A percentile compares a stretch with the other conserved stretches of the same genome.
phyloP scores from a whole-genome alignment of 192 early-diverging fungal genomes.

The Bifiguratus adelaidae region DNA sequence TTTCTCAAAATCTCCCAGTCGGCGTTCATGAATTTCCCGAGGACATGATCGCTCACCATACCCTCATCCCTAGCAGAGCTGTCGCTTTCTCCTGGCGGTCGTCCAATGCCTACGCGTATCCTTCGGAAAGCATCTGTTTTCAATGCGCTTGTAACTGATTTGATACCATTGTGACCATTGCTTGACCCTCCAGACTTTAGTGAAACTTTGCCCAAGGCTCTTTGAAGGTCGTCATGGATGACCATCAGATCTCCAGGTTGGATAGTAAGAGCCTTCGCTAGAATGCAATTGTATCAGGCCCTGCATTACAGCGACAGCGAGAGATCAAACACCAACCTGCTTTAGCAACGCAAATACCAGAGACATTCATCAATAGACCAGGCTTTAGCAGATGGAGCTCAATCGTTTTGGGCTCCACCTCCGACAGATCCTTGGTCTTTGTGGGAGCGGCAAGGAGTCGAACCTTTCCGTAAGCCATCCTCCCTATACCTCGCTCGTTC shows the following conservation, averaged over 20 bases:
- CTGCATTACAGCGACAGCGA: neutral
- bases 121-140: slow-evolving; percentile 41
- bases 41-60: slow-evolving; percentile 43
- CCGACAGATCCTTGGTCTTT: neutral
- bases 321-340: slow-evolving; percentile 34
- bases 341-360: slow-evolving; percentile 44
- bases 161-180: slow-evolving; percentile 68
- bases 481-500: slow-evolving; percentile 13
- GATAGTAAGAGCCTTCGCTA: slow-evolving; percentile 35
- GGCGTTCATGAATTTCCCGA: slow-evolving; percentile 29
- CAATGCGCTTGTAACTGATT: slow-evolving; percentile 45
- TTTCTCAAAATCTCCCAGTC: slow-evolving; percentile 39
- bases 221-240: slow-evolving; percentile 66
- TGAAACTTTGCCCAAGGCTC: slow-evolving; percentile 47
- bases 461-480: neutral
- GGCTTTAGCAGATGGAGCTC: slow-evolving; percentile 51
- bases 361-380: slow-evolving; percentile 55
- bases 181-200: slow-evolving; percentile 51
- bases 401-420: slow-evolving; percentile 3
- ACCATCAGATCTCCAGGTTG: slow-evolving; percentile 34
- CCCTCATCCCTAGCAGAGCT: neutral
- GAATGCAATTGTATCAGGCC: neutral
- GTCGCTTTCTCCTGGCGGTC: slow-evolving; percentile 29
- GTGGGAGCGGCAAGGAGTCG: neutral
- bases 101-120: slow-evolving; percentile 58